Percentiles rank a stretch among this genome's conserved stretches.
Evolutionary conservation across 2,329 filamentous ascomycete genomes (phyloP).

Genomic region (Grosmannia clavigera): DNA sequence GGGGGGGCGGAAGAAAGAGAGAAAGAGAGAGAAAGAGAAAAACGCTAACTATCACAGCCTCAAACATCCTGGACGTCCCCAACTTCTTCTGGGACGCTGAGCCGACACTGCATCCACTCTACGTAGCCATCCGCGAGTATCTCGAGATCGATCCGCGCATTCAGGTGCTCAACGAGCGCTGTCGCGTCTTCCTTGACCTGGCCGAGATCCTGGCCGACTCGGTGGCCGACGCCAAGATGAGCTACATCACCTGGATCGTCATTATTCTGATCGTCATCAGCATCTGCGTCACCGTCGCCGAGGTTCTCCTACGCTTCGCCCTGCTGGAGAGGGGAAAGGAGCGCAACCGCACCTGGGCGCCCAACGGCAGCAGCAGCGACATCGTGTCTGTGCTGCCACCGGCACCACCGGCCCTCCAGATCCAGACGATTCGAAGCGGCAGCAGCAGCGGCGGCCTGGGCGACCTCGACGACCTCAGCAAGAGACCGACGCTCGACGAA

Average conservation of each 20-base stretch:
- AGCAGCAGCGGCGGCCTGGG: background rate
- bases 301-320: conserved; percentile 76
- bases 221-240: conserved; percentile 92
- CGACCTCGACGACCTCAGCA: too few relatives aligned
- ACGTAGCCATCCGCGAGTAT: conserved; percentile 89
- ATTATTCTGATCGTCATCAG: conserved; percentile 86
- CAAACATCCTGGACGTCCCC: conserved; percentile 89
- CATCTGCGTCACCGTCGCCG: conserved; percentile 80
- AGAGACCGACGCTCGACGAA: conserved; percentile 10
- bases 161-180: conserved; percentile 93
- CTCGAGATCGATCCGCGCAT: conserved; percentile 94
- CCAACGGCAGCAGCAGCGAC: background rate
- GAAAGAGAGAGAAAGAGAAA: background rate
- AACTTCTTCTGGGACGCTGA: conserved; percentile 99
- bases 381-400: background rate
- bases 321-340: conserved; percentile 45
- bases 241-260: conserved; percentile 92
- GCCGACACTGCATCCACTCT: conserved; percentile 86
- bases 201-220: conserved; percentile 89
- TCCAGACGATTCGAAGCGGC: background rate
- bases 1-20: background rate
- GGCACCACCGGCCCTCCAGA: background rate
- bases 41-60: conserved; percentile 40
- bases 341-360: conserved; percentile 12
- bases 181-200: conserved; percentile 89